phyloP scores from a whole-genome alignment of 23 red algal species.

The Gracilaria domingensis region DNA sequence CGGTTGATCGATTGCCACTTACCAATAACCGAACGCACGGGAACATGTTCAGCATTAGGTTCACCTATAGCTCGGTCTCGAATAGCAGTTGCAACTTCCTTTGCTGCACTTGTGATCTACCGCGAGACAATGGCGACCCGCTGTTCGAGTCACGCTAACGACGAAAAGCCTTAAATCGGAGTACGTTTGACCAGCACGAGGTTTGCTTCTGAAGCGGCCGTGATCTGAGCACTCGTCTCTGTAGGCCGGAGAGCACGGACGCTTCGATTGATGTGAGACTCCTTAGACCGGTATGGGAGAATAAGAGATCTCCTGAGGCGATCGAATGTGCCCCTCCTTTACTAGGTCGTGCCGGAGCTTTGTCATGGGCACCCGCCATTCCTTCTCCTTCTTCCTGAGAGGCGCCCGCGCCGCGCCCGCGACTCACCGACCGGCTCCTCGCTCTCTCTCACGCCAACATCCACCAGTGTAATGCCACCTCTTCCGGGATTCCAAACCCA shows the following conservation, averaged over 20 bases:
- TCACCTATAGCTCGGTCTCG: constrained; percentile 96
- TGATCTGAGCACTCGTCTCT: constrained; percentile 98
- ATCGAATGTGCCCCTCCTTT: constrained; percentile 97
- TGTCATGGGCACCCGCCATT: constrained; percentile 98
- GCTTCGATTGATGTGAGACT: constrained; percentile 94
- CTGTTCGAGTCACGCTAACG: constrained; percentile 93
- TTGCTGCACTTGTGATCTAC: constrained; percentile 99
- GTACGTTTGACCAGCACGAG: constrained; percentile 97
- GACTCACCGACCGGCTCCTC: constrained; percentile 74
- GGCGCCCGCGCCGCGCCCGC: constrained; percentile 81
- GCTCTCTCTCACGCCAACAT: constrained; percentile 72
- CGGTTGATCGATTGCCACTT: constrained; percentile 88
- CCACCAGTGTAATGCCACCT: constrained; percentile 79
- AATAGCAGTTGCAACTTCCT: constrained; percentile 99
- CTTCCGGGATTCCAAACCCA: constrained; percentile 68
- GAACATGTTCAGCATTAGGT: constrained; percentile 96
- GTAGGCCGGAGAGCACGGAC: constrained; percentile 83
- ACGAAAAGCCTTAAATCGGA: constrained; percentile 99
- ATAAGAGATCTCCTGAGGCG: constrained; percentile 94
- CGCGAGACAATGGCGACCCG: constrained; percentile 93
- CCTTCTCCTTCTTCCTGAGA: constrained; percentile 87
- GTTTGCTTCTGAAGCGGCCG: constrained; percentile 99
- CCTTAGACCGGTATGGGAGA: constrained; percentile 99
- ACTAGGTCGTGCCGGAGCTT: constrained; percentile 98
- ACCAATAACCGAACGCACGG: constrained; percentile 98